These are phyloP conservation scores for Umbelopsis ramanniana DNA, from an alignment of 192 early-diverging fungal species.

Conservation along the genomic window DNA sequence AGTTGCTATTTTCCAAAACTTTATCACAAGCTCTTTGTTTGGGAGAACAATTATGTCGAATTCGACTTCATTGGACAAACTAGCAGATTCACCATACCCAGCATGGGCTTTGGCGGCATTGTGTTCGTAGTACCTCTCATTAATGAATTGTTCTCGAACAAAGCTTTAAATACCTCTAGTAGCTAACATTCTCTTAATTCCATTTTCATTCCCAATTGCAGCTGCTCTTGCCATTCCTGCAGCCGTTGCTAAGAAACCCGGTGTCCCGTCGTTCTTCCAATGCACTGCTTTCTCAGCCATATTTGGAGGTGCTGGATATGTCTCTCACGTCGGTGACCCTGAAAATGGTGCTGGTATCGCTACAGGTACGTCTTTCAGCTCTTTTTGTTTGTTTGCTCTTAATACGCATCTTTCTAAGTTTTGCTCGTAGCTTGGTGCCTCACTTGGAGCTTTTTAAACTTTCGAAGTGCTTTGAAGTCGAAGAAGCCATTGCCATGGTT, in stretches of 20 bases:
- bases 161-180: neutral
- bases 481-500: slow-evolving; percentile 33
- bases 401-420: neutral
- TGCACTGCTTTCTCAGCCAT: slow-evolving; percentile 37
- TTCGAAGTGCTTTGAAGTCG: slow-evolving; percentile 23
- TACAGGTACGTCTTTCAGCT: slow-evolving; percentile 35
- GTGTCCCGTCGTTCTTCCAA: slow-evolving; percentile 43
- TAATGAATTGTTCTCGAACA: neutral
- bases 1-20: too few species aligned
- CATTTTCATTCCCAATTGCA: neutral
- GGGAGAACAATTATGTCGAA: slow-evolving; percentile 20
- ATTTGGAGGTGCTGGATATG: slow-evolving; percentile 43
- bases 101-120: slow-evolving; percentile 34
- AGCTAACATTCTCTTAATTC: neutral
- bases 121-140: slow-evolving; percentile 20
- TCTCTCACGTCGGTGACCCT: slow-evolving; percentile 36
- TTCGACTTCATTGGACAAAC: slow-evolving; percentile 23
- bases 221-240: slow-evolving; percentile 34
- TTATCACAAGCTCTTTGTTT: neutral
- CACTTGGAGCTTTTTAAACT: slow-evolving; percentile 44
- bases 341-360: slow-evolving; percentile 49
- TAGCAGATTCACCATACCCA: slow-evolving; percentile 32
- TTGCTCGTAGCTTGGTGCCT: slow-evolving; percentile 41
- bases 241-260: slow-evolving; percentile 31
- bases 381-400: neutral